phyloP scores from a whole-genome alignment of 2,329 filamentous ascomycete species.

The Cladophialophora immunda region DNA sequence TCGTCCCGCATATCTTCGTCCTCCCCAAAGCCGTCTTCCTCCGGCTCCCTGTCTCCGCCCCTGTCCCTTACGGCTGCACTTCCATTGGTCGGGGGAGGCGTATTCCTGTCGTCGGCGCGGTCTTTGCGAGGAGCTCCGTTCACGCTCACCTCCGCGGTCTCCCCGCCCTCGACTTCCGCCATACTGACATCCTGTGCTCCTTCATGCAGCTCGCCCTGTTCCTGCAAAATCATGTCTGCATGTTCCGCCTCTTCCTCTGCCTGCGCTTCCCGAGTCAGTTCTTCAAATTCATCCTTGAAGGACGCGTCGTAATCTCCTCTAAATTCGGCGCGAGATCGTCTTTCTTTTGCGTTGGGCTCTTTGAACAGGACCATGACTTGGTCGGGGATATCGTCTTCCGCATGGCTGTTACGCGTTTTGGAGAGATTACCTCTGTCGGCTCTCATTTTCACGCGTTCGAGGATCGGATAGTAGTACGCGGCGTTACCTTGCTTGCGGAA shows the following conservation, averaged over 20 bases:
- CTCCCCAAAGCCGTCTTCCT: conserved; percentile 18
- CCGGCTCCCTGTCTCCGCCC: conserved; percentile 12
- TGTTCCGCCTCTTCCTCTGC: conserved; percentile 39
- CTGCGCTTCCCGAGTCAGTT: conserved; percentile 31
- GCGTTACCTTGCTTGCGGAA: conserved; percentile 52
- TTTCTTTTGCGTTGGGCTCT: conserved; percentile 52
- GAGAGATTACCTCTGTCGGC: conserved; percentile 52
- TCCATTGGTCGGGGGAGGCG: conserved; percentile 17
- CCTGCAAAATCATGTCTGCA: conserved; percentile 37
- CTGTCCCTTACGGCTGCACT: not conserved
- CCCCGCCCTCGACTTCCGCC: conserved; percentile 35
- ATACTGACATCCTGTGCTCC: conserved; percentile 36
- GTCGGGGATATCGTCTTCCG: conserved; percentile 53
- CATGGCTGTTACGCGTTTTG: conserved; percentile 51
- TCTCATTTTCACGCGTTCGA: conserved; percentile 54
- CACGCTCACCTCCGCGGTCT: conserved; percentile 31
- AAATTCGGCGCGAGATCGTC: conserved; percentile 49
- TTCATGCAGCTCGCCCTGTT: conserved; percentile 37
- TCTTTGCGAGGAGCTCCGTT: conserved; percentile 25
- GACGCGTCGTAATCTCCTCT: conserved; percentile 57
- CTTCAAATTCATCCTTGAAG: conserved; percentile 46
- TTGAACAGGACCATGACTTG: conserved; percentile 61
- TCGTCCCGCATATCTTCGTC: conserved; percentile 39
- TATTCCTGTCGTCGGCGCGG: conserved; percentile 29
- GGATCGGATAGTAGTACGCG: conserved; percentile 70